A percentile compares a stretch with the other conserved stretches of the same genome.
Evolutionary conservation across 2,329 filamentous ascomycete species (phyloP).

Genomic region (Sphaceloma murrayae): DNA sequence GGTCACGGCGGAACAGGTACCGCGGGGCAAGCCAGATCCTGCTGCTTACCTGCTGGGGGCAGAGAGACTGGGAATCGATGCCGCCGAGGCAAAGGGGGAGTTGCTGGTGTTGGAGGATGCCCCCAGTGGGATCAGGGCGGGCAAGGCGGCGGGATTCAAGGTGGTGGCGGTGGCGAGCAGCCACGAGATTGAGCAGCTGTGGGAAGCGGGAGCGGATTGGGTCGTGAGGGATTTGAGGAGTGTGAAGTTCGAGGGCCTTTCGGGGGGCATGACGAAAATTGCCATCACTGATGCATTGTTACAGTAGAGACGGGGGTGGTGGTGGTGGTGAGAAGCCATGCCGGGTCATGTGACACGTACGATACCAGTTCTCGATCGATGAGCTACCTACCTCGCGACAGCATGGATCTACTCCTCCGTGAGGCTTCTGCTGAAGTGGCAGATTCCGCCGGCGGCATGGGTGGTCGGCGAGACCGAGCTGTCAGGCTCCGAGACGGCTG

Average conservation of each 20-base stretch:
- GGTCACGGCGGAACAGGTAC: slow-evolving; percentile 43
- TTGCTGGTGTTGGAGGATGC: slow-evolving; percentile 82
- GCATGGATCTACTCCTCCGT: too few relatives aligned
- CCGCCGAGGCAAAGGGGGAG: slow-evolving; percentile 22
- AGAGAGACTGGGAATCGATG: slow-evolving; percentile 31
- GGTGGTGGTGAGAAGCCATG: too few relatives aligned
- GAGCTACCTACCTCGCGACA: too few relatives aligned
- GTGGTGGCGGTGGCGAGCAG: slow-evolving; percentile 80
- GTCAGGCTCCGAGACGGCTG: not conserved
- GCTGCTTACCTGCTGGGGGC: slow-evolving; percentile 40
- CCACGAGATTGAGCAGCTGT: slow-evolving; percentile 63
- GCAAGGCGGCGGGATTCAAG: slow-evolving; percentile 75
- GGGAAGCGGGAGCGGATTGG: slow-evolving; percentile 74
- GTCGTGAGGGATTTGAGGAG: slow-evolving; percentile 71
- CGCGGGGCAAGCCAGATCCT: slow-evolving; percentile 42
- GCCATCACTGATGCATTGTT: too few relatives aligned
- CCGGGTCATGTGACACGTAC: too few relatives aligned
- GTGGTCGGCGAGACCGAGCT: not conserved
- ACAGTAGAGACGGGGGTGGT: slow-evolving; percentile 58
- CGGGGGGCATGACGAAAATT: slow-evolving; percentile 47
- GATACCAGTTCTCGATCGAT: too few relatives aligned
- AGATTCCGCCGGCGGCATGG: not conserved
- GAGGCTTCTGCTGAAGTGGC: too few relatives aligned
- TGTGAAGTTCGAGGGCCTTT: slow-evolving; percentile 51
- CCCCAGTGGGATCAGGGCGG: slow-evolving; percentile 71